phyloP scores from a whole-genome alignment of 257 asterid genomes.

The Phtheirospermum japonicum region DNA sequence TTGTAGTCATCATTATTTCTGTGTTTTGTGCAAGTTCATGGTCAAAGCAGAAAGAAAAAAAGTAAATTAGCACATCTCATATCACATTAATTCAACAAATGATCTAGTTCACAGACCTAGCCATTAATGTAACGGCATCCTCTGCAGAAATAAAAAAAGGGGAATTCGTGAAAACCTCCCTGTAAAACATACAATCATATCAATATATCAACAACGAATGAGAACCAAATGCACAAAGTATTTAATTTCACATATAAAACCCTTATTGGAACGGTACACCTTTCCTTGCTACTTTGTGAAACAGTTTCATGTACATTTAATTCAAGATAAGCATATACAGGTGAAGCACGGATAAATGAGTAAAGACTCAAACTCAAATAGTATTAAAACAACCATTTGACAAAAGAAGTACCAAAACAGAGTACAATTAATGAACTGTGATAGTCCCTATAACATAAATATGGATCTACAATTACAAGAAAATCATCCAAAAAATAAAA shows the following conservation, averaged over 20 bases:
- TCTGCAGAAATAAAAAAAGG: slow-evolving; percentile 90
- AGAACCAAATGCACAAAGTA: slow-evolving; percentile 21
- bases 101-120: slow-evolving; percentile 48
- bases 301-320: not conserved
- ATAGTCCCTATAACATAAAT: too few relatives aligned
- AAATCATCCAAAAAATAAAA: too few relatives aligned
- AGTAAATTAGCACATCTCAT: too few relatives aligned
- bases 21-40: too few relatives aligned
- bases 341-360: not conserved
- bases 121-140: slow-evolving; percentile 71
- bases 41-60: too few relatives aligned
- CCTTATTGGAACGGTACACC: slow-evolving; percentile 4
- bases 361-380: not conserved
- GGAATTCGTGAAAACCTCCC: slow-evolving; percentile 84
- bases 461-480: too few relatives aligned
- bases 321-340: too few relatives aligned
- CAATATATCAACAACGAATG: slow-evolving; percentile 23
- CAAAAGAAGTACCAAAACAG: not conserved
- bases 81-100: slow-evolving; percentile 26
- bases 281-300: not conserved
- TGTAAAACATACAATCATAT: slow-evolving; percentile 37
- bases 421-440: not conserved
- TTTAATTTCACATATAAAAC: slow-evolving; percentile 3
- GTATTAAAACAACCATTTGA: slow-evolving; percentile 1
- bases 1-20: too few relatives aligned